Conservation (phyloP, 345 rosid species). For the Ricinus communis region DNA sequence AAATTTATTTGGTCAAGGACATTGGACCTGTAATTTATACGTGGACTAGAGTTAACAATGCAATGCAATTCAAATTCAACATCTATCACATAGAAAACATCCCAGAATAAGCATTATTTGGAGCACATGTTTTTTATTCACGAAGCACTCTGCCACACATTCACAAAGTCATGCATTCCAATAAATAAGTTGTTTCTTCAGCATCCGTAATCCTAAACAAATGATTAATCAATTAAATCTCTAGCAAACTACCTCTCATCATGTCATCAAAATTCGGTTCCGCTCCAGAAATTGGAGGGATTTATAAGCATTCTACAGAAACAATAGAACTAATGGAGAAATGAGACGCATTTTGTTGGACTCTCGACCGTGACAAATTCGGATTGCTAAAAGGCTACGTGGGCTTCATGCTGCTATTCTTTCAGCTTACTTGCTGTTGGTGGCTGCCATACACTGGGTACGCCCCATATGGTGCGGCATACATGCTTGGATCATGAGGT, state of each 20-base stretch:
- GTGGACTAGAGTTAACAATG: no score
- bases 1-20: no score
- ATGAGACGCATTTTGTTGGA: constrained; percentile 26
- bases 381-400: constrained; percentile 26
- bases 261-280: constrained; percentile 66
- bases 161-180: constrained; percentile 19
- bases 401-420: constrained; percentile 6
- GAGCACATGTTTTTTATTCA: background rate
- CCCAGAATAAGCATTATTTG: no score
- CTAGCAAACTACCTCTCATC: constrained; percentile 31
- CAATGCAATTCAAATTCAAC: no score
- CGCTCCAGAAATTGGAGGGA: constrained; percentile 48
- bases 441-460: constrained; percentile 77
- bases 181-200: constrained; percentile 3
- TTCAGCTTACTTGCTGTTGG: constrained; percentile 95
- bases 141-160: constrained; percentile 4
- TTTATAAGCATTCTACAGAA: constrained; percentile 43
- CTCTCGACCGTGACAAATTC: constrained; percentile 23
- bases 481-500: constrained; percentile 77
- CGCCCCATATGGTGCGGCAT: constrained; percentile 65
- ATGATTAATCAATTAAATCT: constrained; percentile 34
- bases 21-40: no score
- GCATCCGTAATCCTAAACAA: constrained; percentile 19
- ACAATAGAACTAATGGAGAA: constrained; percentile 24
- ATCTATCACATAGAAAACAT: no score